These are phyloP conservation scores for Trypanosoma conorhini DNA, from an alignment of 208 protist genomes.

Conservation along the genomic window DNA sequence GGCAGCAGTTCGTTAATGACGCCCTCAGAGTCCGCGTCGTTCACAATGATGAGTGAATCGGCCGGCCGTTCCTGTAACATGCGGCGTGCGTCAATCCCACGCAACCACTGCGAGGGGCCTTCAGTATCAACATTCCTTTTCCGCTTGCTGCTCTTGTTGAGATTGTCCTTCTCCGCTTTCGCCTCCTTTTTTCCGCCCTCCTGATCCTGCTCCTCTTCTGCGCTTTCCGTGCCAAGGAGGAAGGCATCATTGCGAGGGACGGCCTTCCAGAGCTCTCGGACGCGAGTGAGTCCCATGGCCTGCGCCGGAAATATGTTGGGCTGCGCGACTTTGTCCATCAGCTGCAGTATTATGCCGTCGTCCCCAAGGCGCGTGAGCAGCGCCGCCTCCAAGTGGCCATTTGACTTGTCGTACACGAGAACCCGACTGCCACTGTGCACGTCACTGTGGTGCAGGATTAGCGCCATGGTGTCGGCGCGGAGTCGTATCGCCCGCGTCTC, in stretches of 20 bases:
- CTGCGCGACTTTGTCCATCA: conserved; percentile 78
- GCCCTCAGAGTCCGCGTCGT: conserved; percentile 37
- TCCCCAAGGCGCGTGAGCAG: conserved; percentile 74
- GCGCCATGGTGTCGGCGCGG: conserved; percentile 83
- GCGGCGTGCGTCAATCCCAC: conserved; percentile 62
- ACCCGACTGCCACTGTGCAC: conserved; percentile 77
- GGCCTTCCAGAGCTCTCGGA: conserved; percentile 86
- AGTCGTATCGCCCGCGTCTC: conserved; percentile 65
- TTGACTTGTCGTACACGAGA: conserved; percentile 79
- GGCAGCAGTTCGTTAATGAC: conserved; percentile 65
- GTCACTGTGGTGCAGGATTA: conserved; percentile 85
- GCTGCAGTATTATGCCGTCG: conserved; percentile 71
- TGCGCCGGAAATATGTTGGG: conserved; percentile 68
- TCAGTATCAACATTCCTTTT: conserved; percentile 4
- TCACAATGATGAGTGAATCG: conserved; percentile 79
- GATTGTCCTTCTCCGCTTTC: background rate
- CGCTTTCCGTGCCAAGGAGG: conserved; percentile 37
- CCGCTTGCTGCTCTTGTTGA: conserved; percentile 1
- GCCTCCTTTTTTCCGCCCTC: background rate
- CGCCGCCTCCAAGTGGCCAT: conserved; percentile 73
- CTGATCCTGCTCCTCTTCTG: conserved; percentile 32
- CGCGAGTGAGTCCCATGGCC: conserved; percentile 46
- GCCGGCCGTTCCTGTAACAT: conserved; percentile 54
- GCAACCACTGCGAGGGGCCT: conserved; percentile 71
- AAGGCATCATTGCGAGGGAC: conserved; percentile 80